Base-by-base conservation (phyloP, 306 rosid species). In the Rosa chinensis region DNA sequence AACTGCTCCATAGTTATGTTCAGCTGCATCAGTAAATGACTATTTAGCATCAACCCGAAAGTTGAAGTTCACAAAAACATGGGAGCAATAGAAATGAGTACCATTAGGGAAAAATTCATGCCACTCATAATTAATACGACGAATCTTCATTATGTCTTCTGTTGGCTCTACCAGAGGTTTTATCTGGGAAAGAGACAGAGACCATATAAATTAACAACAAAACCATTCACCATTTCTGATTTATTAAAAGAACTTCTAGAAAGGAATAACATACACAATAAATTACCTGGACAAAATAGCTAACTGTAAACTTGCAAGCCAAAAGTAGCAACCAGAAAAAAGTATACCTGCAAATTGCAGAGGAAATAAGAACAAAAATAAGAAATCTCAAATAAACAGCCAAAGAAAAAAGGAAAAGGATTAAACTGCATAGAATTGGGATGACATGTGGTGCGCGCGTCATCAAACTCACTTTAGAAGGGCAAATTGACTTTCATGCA, bases 401-500 rank as follows among this genome's bases (percentile, higher is more conserved):
- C n/a, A 75, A 78, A 59, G 70, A 72, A 66, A 66, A 47, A 12
- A 52, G 3, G 74, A 72, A 14, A 35, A 25, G 18, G 68, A 59
- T 45, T 78, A 10, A 68, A 55, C 39, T 40, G 25, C 77, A 74
- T 77, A 56, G 37, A 78, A 56, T 71, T 66, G 55, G 67, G 56
- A 50, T 76, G 78, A 70, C n/a, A 18, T 69, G 47, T 48, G 73
- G 55, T 58, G 72, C 52, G 35, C 59, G 59, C 45, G 76, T 69
- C 55, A 52, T 53, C 43, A 80, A 87, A 80, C 99, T 89, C 91
- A 95, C 99, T 92, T 95, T 13, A 95, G 56, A 69, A 93, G 96
- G 82, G 97, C 56, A 83, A 95, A 91, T 80, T 89, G 98, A 82
- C 97, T 95, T 86, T 95, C 99, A 68, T 95, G 99, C 99, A 93